Conservation (phyloP, 257 asterid species). For the Solanum acaule region DNA sequence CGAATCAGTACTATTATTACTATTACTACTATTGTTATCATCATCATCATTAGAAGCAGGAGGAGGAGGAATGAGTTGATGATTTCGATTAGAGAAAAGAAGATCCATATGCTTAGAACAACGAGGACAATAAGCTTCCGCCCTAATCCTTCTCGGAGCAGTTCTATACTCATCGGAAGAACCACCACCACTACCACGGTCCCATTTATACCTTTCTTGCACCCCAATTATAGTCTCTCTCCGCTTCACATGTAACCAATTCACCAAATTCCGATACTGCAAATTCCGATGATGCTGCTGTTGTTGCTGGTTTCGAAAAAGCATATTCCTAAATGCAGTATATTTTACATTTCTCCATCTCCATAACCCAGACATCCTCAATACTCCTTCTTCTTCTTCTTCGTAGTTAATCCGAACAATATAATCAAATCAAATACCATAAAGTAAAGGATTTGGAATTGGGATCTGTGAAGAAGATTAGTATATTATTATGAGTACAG, state of each 20-base stretch:
- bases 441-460: background rate
- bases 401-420: background rate
- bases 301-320: background rate
- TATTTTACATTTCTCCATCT: slow-evolving; percentile 50
- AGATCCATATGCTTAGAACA: slow-evolving; percentile 92
- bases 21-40: background rate
- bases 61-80: slow-evolving; percentile 50
- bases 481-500: background rate
- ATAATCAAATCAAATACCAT: background rate
- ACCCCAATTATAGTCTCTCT: slow-evolving; percentile 51
- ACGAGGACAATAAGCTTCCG: slow-evolving; percentile 92
- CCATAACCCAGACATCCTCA: slow-evolving; percentile 47
- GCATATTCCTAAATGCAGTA: slow-evolving; percentile 10
- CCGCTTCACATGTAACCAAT: slow-evolving; percentile 44
- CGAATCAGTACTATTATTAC: background rate
- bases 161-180: slow-evolving; percentile 13
- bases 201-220: slow-evolving; percentile 78
- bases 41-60: background rate
- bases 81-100: slow-evolving; percentile 53
- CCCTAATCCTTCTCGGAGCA: slow-evolving; percentile 57
- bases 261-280: slow-evolving; percentile 21
- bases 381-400: background rate
- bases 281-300: slow-evolving; percentile 12
- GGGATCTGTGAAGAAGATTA: background rate
- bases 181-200: slow-evolving; percentile 17